Conservation (phyloP, 306 rosid species). For the Prunus mongolica region DNA sequence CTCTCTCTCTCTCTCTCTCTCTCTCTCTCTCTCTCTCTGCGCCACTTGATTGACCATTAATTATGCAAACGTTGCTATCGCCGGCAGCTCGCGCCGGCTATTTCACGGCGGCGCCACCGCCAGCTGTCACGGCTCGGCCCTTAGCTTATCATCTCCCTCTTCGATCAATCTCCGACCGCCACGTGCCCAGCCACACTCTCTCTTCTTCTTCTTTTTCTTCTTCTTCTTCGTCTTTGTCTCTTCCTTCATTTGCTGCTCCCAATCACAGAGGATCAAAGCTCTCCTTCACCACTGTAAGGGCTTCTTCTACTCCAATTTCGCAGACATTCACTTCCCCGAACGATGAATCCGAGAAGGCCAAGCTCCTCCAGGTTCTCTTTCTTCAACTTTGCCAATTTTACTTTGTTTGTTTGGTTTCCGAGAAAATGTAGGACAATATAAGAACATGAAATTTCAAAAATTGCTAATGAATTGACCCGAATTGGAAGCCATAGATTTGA, state of each 20-base stretch:
- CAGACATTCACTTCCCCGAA: constrained; percentile 37
- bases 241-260: constrained; percentile 18
- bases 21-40: neutral
- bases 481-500: neutral
- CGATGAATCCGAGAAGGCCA: constrained; percentile 65
- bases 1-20: neutral
- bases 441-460: neutral
- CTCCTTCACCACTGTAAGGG: constrained; percentile 17
- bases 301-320: constrained; percentile 57
- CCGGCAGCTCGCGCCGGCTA: constrained; percentile 55
- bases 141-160: constrained; percentile 17
- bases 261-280: constrained; percentile 29
- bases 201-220: neutral
- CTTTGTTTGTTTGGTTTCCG: neutral
- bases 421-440: neutral
- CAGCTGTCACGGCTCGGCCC: constrained; percentile 14
- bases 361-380: constrained; percentile 68
- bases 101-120: constrained; percentile 21
- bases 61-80: constrained; percentile 69
- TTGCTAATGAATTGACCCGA: neutral
- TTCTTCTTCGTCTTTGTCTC: constrained; percentile 6
- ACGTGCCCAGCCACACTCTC: constrained; percentile 18
- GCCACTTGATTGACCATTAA: neutral
- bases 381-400: neutral
- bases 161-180: constrained; percentile 25